Conservation (phyloP, 768 basidiomycete genomes). For the Kwoniella mangroviensis region DNA sequence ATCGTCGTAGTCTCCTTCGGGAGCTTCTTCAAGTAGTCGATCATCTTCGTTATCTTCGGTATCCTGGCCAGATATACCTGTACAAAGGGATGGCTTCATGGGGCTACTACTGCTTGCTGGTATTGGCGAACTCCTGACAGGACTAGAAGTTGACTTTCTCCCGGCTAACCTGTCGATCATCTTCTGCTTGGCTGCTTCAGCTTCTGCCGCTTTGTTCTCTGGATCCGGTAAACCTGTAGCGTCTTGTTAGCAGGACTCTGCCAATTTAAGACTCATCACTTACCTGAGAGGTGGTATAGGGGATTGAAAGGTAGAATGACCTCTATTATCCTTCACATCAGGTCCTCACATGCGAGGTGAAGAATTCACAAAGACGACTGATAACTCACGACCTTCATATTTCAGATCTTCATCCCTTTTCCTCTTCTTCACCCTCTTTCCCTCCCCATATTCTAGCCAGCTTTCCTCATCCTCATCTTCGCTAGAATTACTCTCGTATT, state of each 20-base stretch:
- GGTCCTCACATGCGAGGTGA: background rate
- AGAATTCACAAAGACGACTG: too few species aligned
- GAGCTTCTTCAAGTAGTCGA: slow-evolving; percentile 24
- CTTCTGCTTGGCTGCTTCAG: slow-evolving; percentile 13
- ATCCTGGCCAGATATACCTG: background rate
- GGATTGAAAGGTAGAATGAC: slow-evolving; percentile 39
- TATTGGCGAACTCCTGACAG: background rate
- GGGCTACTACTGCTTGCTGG: background rate
- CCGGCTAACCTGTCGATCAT: slow-evolving; percentile 8
- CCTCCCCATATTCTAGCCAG: slow-evolving; percentile 21
- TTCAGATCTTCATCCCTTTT: slow-evolving; percentile 9
- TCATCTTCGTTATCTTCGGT: slow-evolving; percentile 3
- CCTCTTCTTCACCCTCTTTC: slow-evolving; percentile 2
- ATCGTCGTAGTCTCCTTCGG: slow-evolving; percentile 28
- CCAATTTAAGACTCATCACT: background rate
- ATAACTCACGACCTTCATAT: slow-evolving; percentile 46
- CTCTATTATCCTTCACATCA: slow-evolving; percentile 18
- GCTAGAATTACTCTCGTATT: background rate
- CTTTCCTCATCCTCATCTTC: slow-evolving; percentile 1
- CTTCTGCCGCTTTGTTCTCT: background rate
- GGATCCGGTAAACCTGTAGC: slow-evolving; percentile 19
- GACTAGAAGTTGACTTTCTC: background rate
- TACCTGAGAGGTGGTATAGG: slow-evolving; percentile 35
- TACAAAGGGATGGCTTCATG: background rate
- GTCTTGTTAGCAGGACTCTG: slow-evolving; percentile 1